Evolutionary conservation across 1,284 basidiomycete genomes (phyloP).

Genomic region (Omphalotus olearius): DNA sequence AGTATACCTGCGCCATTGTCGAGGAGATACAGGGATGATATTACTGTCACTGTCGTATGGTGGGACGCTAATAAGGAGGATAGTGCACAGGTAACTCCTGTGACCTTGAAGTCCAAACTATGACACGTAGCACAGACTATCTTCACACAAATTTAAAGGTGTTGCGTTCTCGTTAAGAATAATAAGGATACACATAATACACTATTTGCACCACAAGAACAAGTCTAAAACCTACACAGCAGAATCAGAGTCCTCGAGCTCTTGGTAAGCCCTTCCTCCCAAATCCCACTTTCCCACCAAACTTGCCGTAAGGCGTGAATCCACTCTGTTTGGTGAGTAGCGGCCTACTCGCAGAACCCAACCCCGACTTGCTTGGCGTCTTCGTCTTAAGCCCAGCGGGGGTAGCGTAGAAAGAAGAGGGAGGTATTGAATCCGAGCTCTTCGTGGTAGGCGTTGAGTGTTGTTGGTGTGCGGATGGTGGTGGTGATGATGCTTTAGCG

Average conservation of each 20-base stretch:
- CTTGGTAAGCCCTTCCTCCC: too few species aligned
- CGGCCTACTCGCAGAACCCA: not conserved
- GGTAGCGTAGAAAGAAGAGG: slow-evolving; percentile 2
- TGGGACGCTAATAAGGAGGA: slow-evolving; percentile 63
- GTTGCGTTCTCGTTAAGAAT: too few species aligned
- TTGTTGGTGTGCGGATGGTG: not conserved
- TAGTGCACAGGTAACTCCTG: slow-evolving; percentile 28
- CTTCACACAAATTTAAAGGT: too few species aligned
- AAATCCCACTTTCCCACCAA: not conserved
- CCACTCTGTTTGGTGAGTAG: not conserved
- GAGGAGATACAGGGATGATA: slow-evolving; percentile 82
- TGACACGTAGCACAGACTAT: not conserved
- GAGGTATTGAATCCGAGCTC: not conserved
- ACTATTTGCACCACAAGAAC: too few species aligned
- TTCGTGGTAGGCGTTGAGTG: not conserved
- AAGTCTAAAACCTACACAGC: too few species aligned
- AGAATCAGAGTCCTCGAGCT: too few species aligned
- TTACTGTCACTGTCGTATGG: slow-evolving; percentile 86
- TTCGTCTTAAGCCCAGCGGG: not conserved
- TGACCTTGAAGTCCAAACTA: slow-evolving; percentile 13
- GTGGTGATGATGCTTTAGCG: not conserved
- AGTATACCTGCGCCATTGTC: slow-evolving; percentile 85
- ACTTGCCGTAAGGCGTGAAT: slow-evolving; percentile 2
- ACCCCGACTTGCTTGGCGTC: not conserved
- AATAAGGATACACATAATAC: too few species aligned